Percentiles rank a stretch among this genome's conserved stretches.
These are phyloP conservation scores for Silene uniflora DNA, from an alignment of 148 eudicot genomes.

Conservation along the genomic window DNA sequence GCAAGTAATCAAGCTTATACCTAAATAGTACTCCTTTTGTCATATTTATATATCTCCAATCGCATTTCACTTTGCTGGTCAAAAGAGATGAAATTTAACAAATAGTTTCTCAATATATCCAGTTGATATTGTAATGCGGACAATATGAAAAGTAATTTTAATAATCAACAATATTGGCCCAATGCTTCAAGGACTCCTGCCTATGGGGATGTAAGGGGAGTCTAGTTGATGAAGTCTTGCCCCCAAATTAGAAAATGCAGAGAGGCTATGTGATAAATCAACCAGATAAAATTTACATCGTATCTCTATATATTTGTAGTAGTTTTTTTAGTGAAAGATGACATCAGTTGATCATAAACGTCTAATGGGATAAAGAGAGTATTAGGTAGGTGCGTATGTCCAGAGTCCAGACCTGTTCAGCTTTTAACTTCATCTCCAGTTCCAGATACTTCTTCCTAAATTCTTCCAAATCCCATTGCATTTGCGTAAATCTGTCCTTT, in stretches of 20 bases:
- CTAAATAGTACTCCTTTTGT: neutral
- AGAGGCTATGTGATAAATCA: no score
- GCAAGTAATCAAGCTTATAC: neutral
- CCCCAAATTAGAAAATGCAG: neutral
- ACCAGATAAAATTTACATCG: no score
- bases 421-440: slow-evolving; percentile 58
- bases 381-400: neutral
- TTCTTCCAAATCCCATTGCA: slow-evolving; percentile 91
- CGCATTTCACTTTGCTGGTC: neutral
- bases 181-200: neutral
- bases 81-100: neutral
- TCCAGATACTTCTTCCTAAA: slow-evolving; percentile 60
- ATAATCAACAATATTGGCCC: neutral
- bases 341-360: no score
- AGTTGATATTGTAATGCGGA: neutral
- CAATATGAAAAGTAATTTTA: neutral
- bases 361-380: neutral
- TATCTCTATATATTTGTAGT: neutral
- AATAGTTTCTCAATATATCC: neutral
- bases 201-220: neutral
- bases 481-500: slow-evolving; percentile 66
- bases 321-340: neutral
- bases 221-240: neutral
- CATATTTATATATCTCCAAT: neutral
- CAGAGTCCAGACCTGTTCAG: slow-evolving; percentile 61